A percentile compares a stretch with the other conserved stretches of the same genome.
phyloP scores from a whole-genome alignment of 306 rosid genomes.

The Quercus berberidifolia region DNA sequence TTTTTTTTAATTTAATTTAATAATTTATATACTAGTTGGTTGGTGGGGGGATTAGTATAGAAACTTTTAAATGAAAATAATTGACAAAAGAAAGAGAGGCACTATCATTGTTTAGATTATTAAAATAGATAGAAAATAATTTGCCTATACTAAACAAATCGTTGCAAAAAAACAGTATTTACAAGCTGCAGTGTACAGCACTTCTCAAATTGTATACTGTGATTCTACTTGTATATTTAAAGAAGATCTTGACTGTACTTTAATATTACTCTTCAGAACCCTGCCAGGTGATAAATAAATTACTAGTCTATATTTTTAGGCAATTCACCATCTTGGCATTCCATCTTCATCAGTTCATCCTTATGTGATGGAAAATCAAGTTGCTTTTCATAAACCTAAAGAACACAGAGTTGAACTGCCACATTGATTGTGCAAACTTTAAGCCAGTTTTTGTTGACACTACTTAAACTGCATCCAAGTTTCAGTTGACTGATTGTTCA shows the following conservation, averaged over 20 bases:
- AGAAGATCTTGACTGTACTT: neutral
- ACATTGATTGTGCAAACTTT: neutral
- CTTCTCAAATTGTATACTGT: neutral
- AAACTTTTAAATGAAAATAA: neutral
- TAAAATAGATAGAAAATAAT: neutral
- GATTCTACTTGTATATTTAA: neutral
- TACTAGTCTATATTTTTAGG: neutral
- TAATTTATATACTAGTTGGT: neutral
- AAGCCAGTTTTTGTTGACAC: neutral
- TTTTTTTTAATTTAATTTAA: neutral
- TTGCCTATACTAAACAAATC: neutral
- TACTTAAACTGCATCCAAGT: neutral
- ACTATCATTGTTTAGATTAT: neutral
- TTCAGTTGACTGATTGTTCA: slow-evolving; percentile 1
- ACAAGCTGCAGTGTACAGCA: neutral
- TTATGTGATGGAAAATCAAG: neutral
- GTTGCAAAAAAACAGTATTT: neutral
- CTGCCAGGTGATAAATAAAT: neutral
- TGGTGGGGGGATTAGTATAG: neutral
- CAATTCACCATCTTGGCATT: neutral
- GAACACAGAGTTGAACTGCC: neutral
- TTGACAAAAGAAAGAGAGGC: neutral
- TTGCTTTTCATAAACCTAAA: neutral
- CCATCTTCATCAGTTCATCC: no score
- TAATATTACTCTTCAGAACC: neutral